phyloP scores from a whole-genome alignment of 257 asterid species.

The Sherardia arvensis region DNA sequence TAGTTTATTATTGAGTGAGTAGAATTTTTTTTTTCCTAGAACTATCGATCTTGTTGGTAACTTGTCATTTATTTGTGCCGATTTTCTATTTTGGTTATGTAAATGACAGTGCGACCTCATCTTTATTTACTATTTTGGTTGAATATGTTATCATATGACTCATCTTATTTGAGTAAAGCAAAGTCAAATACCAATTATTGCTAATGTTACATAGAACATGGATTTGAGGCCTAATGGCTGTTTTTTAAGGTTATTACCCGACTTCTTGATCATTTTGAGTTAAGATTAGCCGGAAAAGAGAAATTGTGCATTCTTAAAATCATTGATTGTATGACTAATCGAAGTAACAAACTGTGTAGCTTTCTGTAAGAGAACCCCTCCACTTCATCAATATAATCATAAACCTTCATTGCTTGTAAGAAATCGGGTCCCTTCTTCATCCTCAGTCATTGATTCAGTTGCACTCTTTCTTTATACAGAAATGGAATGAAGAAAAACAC shows the following conservation, averaged over 20 bases:
- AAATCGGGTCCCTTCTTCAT: slow-evolving; percentile 1
- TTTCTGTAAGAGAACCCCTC: not conserved
- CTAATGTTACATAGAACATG: no score
- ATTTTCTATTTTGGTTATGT: not conserved
- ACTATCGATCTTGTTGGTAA: not conserved
- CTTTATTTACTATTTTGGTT: no score
- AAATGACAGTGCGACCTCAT: not conserved
- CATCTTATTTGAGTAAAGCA: not conserved
- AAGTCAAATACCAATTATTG: not conserved
- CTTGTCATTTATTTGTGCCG: not conserved
- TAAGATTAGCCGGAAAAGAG: not conserved
- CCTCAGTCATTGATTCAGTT: not conserved
- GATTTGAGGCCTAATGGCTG: no score
- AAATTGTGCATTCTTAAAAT: not conserved
- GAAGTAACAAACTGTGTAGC: not conserved
- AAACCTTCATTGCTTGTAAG: slow-evolving; percentile 4
- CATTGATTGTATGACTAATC: not conserved
- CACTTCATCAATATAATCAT: slow-evolving; percentile 3
- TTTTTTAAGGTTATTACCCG: no score
- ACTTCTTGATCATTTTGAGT: no score
- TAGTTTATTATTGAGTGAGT: not conserved
- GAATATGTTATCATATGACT: not conserved
- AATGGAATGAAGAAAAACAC: slow-evolving; percentile 12
- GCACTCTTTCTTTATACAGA: not conserved
- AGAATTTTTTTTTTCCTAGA: no score